phyloP scores from a whole-genome alignment of 2,329 filamentous ascomycete species.

The Paraphoma chrysanthemicola region DNA sequence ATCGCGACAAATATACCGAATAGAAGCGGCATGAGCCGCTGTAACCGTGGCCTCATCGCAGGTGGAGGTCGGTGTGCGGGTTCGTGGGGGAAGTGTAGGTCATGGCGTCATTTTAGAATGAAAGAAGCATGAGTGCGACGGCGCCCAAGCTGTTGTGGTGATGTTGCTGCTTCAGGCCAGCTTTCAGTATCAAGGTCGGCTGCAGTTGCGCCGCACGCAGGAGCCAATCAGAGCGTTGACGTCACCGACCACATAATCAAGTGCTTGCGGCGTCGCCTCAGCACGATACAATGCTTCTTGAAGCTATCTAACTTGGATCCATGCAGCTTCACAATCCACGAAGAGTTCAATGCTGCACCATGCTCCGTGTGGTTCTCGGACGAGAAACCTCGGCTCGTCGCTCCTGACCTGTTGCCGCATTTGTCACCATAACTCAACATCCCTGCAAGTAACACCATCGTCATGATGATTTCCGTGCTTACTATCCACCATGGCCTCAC shows the following conservation, averaged over 20 bases:
- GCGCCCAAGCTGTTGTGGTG: constrained; percentile 18
- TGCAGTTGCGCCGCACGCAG: constrained; percentile 23
- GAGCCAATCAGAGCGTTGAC: constrained; percentile 41
- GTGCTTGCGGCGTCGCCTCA: not conserved
- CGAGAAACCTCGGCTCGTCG: constrained; percentile 16
- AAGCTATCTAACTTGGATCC: no score
- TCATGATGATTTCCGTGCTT: constrained; percentile 12
- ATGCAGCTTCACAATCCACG: no score
- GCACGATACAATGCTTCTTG: not conserved
- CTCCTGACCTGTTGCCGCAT: constrained; percentile 21
- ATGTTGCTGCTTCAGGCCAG: constrained; percentile 42
- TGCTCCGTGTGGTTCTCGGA: constrained; percentile 6
- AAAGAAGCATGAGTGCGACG: constrained; percentile 19
- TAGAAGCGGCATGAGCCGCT: constrained; percentile 46
- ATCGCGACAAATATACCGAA: constrained; percentile 33
- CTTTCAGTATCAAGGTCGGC: constrained; percentile 34
- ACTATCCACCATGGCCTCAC: not conserved
- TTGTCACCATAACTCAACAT: constrained; percentile 23
- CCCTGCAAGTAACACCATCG: constrained; percentile 10
- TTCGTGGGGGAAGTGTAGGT: constrained; percentile 21
- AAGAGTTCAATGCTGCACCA: not conserved
- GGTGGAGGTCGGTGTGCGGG: constrained; percentile 14
- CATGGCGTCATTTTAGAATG: constrained; percentile 40
- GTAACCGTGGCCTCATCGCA: constrained; percentile 44
- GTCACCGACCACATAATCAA: constrained; percentile 16